Evolutionary conservation across 306 rosid genomes (phyloP).

Genomic region (Erythrophleum fordii): DNA sequence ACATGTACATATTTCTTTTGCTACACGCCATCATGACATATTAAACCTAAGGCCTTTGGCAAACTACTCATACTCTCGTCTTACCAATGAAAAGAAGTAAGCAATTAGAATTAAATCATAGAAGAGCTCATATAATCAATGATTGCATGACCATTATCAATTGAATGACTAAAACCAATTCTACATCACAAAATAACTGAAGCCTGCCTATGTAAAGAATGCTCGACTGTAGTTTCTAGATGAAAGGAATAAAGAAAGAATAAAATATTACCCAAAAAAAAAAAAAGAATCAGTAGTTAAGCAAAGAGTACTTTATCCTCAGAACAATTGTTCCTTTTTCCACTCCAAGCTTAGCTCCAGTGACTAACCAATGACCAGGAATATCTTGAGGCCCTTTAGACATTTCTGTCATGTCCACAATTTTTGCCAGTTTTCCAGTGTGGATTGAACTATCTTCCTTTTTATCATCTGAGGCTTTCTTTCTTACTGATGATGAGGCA

Average conservation of each 20-base stretch:
- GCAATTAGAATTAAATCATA: constrained; percentile 8
- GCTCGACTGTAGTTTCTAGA: constrained; percentile 63
- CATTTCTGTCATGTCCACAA: constrained; percentile 90
- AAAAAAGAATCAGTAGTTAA: constrained; percentile 88
- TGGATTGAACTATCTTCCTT: constrained; percentile 69
- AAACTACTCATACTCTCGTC: too few relatives aligned
- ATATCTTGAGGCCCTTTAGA: constrained; percentile 90
- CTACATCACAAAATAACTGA: constrained; percentile 54
- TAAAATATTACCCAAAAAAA: constrained; percentile 21
- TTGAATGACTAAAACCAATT: constrained; percentile 45
- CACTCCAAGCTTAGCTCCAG: constrained; percentile 95
- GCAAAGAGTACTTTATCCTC: constrained; percentile 80
- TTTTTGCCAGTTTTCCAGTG: constrained; percentile 73
- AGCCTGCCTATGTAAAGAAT: constrained; percentile 86
- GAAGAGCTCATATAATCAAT: constrained; percentile 41
- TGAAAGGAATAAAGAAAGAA: constrained; percentile 33
- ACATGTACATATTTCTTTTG: too few relatives aligned
- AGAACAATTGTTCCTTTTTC: constrained; percentile 86
- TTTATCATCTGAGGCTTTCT: constrained; percentile 66
- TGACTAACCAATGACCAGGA: constrained; percentile 97
- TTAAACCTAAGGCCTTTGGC: too few relatives aligned
- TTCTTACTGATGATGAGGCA: constrained; percentile 70
- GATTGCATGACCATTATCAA: constrained; percentile 42
- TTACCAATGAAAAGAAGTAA: too few relatives aligned
- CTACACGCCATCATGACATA: too few relatives aligned